Base-by-base conservation (phyloP, 192 early-diverging fungal species). In the Coemansia sp. region DNA sequence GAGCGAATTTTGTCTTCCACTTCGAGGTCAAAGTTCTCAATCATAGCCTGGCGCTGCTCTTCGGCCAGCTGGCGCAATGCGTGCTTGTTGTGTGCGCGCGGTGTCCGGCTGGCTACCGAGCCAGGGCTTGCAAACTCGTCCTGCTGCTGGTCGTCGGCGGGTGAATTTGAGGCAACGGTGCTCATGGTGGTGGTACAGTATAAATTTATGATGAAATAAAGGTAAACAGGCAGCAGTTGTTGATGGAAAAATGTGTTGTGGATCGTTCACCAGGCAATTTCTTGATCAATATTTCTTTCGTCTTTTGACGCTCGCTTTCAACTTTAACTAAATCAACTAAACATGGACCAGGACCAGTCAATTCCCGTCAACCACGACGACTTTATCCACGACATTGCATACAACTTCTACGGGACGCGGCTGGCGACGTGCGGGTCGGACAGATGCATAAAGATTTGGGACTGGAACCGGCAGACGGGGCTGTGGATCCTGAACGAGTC, bases 371-470 rank as follows among this genome's bases (percentile, higher is more conserved):
- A 77, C 50, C 80, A 81, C 60, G 91, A 95, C 43, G 96, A 98
- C 81, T 84, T 98, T 54, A 91, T 98, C 51, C 95, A 95, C 71
- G 92, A 94, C 66, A 74, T 98, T 24, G 79, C 85, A 2, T 97
- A 93, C 69, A 90, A 97, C 77, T 93, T 85, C 70, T 97, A 97
- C 77, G 96, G 96, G 22, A 92, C 89, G 56, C 73, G 94, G 58
- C 81, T 96, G 30, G 92, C 83, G 28, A 95, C 94, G 4, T 92
- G 91, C 42, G 92, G 93, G 5, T 95, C 94, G 6, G 96, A 98
- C 72, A 91, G 91, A 56, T 86, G 86, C 56, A 81, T 98, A 67
- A 98, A 98, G 83, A 87, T 98, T 22, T 97, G 93, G 93, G 93
- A 95, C 68, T 83, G 84, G 60, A 78, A 84, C 58, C 85, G 89